Conservation (phyloP, 306 rosid species). For the Neltuma alba region DNA sequence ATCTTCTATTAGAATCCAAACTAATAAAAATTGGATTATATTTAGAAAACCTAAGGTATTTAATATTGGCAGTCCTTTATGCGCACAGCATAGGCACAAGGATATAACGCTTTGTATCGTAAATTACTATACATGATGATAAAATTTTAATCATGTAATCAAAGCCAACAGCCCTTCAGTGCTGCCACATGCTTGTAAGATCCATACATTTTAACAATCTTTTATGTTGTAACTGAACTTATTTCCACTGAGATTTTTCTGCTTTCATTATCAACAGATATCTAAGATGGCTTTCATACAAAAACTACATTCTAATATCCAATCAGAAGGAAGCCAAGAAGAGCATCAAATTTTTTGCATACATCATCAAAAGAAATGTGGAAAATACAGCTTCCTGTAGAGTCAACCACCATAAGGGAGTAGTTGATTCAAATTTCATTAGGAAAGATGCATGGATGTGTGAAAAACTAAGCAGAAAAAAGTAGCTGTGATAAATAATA, state of each 20-base stretch:
- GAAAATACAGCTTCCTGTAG: background rate
- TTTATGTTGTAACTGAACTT: background rate
- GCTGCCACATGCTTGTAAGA: background rate
- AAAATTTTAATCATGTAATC: constrained; percentile 1
- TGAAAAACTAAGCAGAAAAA: constrained; percentile 5
- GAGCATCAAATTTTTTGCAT: background rate
- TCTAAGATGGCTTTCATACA: background rate
- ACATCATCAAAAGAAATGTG: constrained; percentile 13
- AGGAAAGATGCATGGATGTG: constrained; percentile 13
- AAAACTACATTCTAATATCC: background rate
- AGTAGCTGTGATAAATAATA: background rate
- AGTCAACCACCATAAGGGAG: background rate
- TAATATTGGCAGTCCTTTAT: background rate
- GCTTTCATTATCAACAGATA: background rate
- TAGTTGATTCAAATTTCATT: background rate
- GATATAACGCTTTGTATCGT: constrained; percentile 3
- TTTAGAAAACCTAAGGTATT: background rate
- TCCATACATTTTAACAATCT: background rate
- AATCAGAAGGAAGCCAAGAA: background rate
- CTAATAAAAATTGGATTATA: background rate
- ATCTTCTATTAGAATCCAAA: background rate
- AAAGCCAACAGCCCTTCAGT: background rate
- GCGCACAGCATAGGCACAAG: background rate
- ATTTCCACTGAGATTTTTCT: background rate
- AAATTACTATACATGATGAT: background rate